These are phyloP conservation scores for Rhizopus delemar DNA, from an alignment of 371 early-diverging fungal species.

Conservation along the genomic window DNA sequence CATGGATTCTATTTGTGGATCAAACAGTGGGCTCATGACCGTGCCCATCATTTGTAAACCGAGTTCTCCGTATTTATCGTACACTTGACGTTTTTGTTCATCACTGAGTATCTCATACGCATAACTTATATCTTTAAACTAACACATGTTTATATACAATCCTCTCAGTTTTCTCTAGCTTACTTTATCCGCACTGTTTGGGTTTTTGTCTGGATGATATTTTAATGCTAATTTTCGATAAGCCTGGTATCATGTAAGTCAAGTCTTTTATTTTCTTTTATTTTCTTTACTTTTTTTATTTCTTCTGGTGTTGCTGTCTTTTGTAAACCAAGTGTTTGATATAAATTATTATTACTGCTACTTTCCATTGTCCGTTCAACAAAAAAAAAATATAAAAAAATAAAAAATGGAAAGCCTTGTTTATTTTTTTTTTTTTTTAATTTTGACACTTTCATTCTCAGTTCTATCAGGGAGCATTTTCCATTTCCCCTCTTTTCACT, in stretches of 20 bases:
- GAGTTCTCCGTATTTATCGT: conserved; percentile 87
- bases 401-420: too few relatives aligned
- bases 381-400: too few relatives aligned
- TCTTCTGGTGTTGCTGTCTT: conserved; percentile 63
- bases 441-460: background rate
- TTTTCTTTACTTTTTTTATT: conserved; percentile 58
- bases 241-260: conserved; percentile 19
- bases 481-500: too few relatives aligned
- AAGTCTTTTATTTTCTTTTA: background rate
- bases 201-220: conserved; percentile 76
- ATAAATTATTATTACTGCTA: conserved; percentile 46
- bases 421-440: too few relatives aligned
- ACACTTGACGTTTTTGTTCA: conserved; percentile 75
- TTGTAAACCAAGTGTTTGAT: conserved; percentile 60
- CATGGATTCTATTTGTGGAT: conserved; percentile 74
- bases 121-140: conserved; percentile 76
- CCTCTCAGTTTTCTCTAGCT: background rate
- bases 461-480: background rate
- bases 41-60: conserved; percentile 82
- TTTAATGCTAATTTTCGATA: conserved; percentile 65
- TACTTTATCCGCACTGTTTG: conserved; percentile 47
- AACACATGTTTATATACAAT: background rate
- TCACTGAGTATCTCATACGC: conserved; percentile 78
- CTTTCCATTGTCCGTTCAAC: background rate
- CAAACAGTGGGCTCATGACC: conserved; percentile 71